Conservation (phyloP, 225 moss, liverwort and hornwort genomes). For the Rhytidiadelphus loreus region DNA sequence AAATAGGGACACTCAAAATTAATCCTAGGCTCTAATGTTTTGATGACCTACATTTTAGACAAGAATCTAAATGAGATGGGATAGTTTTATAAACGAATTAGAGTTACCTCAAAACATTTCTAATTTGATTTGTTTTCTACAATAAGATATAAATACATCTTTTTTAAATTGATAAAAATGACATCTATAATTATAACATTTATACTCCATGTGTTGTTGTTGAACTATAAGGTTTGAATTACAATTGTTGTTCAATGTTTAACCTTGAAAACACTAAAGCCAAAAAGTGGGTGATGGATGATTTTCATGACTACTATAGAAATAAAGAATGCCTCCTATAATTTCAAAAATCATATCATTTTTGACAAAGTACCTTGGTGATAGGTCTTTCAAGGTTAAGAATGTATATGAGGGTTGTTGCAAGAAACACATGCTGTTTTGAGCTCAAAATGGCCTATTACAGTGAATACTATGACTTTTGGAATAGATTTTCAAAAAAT, state of each 20-base stretch:
- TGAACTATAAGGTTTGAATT: not conserved
- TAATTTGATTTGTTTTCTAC: not conserved
- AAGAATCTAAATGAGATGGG: not conserved
- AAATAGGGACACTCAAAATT: not conserved
- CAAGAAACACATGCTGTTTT: too few relatives aligned
- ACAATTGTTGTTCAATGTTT: not conserved
- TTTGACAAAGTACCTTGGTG: not conserved
- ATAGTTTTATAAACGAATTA: not conserved
- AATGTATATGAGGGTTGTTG: not conserved
- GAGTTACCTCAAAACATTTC: not conserved
- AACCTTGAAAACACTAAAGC: not conserved
- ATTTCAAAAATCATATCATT: not conserved
- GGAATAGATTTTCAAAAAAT: too few relatives aligned
- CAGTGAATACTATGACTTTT: too few relatives aligned
- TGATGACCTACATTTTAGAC: not conserved
- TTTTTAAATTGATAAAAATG: not conserved
- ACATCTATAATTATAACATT: not conserved
- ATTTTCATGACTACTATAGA: not conserved
- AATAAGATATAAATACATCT: not conserved
- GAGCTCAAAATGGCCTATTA: too few relatives aligned
- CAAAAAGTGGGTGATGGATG: not conserved
- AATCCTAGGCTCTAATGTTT: not conserved
- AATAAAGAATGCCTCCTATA: not conserved
- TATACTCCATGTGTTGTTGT: not conserved
- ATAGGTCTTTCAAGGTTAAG: not conserved